Conservation (phyloP, 148 eudicot species). For the Pharnaceum exiguum region DNA sequence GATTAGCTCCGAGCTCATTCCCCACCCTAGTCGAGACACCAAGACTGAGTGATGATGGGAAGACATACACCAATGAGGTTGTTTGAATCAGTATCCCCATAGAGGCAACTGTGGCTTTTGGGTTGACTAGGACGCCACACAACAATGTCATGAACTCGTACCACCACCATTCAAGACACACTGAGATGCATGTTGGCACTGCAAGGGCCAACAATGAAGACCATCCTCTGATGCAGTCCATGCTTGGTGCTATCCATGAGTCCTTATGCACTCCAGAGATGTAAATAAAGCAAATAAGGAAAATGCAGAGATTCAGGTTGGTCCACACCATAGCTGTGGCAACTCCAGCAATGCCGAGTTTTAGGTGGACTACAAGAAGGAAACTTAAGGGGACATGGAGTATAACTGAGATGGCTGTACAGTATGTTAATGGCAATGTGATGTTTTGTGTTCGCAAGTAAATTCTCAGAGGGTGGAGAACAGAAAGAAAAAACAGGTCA, state of each 20-base stretch:
- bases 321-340: constrained; percentile 67
- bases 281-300: constrained; percentile 43
- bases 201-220: constrained; percentile 52
- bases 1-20: constrained; percentile 69
- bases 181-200: constrained; percentile 68
- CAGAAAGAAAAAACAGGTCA: constrained; percentile 65
- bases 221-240: constrained; percentile 76
- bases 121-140: constrained; percentile 63
- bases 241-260: constrained; percentile 66
- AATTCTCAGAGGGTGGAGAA: constrained; percentile 73
- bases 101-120: constrained; percentile 73
- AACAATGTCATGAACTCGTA: constrained; percentile 87
- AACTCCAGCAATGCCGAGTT: constrained; percentile 67
- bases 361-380: constrained; percentile 47
- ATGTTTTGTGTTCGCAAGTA: constrained; percentile 73
- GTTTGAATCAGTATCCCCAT: constrained; percentile 92
- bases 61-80: constrained; percentile 71
- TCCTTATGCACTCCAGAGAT: constrained; percentile 54
- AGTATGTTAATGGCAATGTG: constrained; percentile 66
- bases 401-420: constrained; percentile 51
- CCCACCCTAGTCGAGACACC: constrained; percentile 86
- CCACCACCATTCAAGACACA: constrained; percentile 99
- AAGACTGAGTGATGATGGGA: constrained; percentile 67
- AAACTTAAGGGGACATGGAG: constrained; percentile 68
- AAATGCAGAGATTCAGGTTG: constrained; percentile 52